These are phyloP conservation scores for Ciborinia camelliae DNA, from an alignment of 2,329 filamentous ascomycete species.

Conservation along the genomic window DNA sequence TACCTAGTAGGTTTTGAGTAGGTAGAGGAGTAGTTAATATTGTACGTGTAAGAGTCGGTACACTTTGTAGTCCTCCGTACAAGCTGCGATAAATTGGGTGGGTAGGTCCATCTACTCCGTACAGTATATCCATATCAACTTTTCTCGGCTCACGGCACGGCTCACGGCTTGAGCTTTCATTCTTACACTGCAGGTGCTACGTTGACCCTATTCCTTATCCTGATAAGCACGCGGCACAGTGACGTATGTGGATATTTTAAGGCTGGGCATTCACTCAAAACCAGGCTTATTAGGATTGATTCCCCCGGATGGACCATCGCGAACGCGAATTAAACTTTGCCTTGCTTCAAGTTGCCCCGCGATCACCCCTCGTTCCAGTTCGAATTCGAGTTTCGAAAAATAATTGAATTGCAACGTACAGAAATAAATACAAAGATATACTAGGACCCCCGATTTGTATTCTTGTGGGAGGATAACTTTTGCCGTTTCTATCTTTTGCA, in stretches of 20 bases:
- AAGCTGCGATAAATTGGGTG: no score
- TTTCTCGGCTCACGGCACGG: no score
- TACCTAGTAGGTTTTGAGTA: background rate
- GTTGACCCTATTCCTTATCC: no score
- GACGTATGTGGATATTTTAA: slow-evolving; percentile 4
- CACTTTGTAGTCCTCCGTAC: no score
- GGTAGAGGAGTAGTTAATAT: background rate
- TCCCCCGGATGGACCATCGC: no score
- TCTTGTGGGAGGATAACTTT: background rate
- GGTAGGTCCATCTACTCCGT: no score
- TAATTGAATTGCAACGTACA: no score
- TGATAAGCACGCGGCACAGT: background rate
- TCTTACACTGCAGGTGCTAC: no score
- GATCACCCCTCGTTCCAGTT: background rate
- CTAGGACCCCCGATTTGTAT: background rate
- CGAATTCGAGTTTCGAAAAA: background rate
- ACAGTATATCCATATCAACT: no score
- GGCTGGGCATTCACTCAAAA: slow-evolving; percentile 1
- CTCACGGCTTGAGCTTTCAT: background rate
- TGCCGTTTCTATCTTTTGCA: background rate
- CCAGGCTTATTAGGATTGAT: no score
- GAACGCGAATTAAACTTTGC: background rate
- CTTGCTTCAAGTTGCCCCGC: background rate
- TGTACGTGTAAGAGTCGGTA: no score
- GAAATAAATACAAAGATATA: no score